Evolutionary conservation across 2,329 filamentous ascomycete species (phyloP), one percentile per base, ranked within the genome.

Genomic region (Rasamsonia emersonii): DNA sequence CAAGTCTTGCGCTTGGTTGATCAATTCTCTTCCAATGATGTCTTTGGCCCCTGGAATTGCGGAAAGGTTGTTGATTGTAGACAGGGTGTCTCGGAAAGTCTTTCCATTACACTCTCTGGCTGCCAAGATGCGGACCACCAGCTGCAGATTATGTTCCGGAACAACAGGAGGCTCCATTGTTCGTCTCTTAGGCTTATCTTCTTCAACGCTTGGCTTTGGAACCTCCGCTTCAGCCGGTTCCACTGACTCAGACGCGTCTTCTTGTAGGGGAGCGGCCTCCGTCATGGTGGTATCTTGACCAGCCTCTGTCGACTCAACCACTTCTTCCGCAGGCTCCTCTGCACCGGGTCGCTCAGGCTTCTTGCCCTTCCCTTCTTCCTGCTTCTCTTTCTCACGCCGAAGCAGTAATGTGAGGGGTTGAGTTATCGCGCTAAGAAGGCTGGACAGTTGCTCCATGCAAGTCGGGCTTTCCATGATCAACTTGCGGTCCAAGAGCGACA

Each of bases 61-160:
- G 4, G 88, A 96, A 25, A 98, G 72, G 51, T 96, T 95, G 65
- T 94, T 96, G 67, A 98, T 94, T n/a, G 93, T 93, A 10, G 89
- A 91, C 33, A 98, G 74, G 1, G 91, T 96, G 58, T 96, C 93
- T 54, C 91, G 84, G 71, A 98, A 98, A 0, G 91, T 96, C 68
- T 94, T 95, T 41, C 85, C 88, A 52, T 86, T 94, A 62, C 91
- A 98, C 59, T 98, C 91, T 29, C 88, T 82, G 41, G 89, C 89
- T 25, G 93, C 86, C 44, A 98, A 83, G 36, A 98, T 94, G 54
- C 91, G 91, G 46, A 96, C 84, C n/a, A 98, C 86, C 36, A 96
- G 69, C 37, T 83, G 84, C 35, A 98, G 73, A 53, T 96, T 95
- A 52, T 86, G 75, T 18, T 89, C 77, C 4, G 91, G 88, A 33